Percentiles rank a stretch among this genome's conserved stretches.
These are phyloP conservation scores for Diddensiella transvaalensis DNA, from an alignment of 805 yeast genomes.

Conservation along the genomic window DNA sequence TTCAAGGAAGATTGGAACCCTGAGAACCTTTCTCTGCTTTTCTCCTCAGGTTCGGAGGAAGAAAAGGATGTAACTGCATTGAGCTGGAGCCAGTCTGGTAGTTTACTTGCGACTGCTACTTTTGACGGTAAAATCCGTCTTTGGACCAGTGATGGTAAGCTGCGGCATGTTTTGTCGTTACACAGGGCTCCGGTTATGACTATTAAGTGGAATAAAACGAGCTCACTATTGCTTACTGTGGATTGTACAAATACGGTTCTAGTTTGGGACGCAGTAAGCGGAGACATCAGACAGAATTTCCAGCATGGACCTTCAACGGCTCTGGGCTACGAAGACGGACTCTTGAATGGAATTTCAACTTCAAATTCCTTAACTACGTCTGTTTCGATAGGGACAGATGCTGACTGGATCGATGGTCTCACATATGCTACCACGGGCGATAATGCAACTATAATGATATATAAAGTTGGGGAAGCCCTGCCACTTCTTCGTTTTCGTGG, in stretches of 20 bases:
- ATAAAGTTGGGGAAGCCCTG: slow-evolving; percentile 44
- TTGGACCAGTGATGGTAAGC: slow-evolving; percentile 72
- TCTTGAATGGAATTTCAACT: slow-evolving; percentile 1
- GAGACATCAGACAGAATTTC: slow-evolving; percentile 36
- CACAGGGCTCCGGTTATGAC: slow-evolving; percentile 54
- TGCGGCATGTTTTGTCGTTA: slow-evolving; percentile 49
- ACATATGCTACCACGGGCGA: slow-evolving; percentile 71
- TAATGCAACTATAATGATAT: slow-evolving; percentile 52
- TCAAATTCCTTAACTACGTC: not conserved
- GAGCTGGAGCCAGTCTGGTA: slow-evolving; percentile 68
- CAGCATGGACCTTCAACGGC: slow-evolving; percentile 8
- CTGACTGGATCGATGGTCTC: slow-evolving; percentile 68
- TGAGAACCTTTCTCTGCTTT: slow-evolving; percentile 8
- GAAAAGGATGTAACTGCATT: slow-evolving; percentile 27
- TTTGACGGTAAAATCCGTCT: slow-evolving; percentile 69
- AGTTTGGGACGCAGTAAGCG: slow-evolving; percentile 64
- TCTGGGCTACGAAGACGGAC: not conserved
- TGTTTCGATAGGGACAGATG: slow-evolving; percentile 44
- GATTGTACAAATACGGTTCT: slow-evolving; percentile 54
- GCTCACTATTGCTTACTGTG: slow-evolving; percentile 52
- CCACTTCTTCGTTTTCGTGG: slow-evolving; percentile 58
- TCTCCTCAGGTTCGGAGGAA: slow-evolving; percentile 15
- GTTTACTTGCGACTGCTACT: slow-evolving; percentile 57
- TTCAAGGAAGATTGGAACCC: not conserved
- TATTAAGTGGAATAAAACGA: slow-evolving; percentile 59